phyloP scores from a whole-genome alignment of 2,329 filamentous ascomycete genomes.

The Fusarium sacchari region DNA sequence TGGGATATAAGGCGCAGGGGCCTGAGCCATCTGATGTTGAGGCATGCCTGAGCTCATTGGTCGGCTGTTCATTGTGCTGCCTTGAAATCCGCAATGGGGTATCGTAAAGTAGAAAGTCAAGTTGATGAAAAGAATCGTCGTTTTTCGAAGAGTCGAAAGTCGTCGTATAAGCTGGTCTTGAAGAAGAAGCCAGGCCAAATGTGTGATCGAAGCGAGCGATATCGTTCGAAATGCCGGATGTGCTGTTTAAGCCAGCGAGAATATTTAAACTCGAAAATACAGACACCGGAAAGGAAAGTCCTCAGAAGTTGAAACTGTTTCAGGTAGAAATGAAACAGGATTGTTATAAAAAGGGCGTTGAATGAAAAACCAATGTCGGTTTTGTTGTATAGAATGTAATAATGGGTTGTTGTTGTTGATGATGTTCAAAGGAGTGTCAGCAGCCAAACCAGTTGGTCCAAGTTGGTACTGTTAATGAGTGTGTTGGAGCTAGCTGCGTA shows the following conservation, averaged over 20 bases:
- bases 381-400: constrained; percentile 20
- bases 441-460: constrained; percentile 68
- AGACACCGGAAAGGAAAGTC: constrained; percentile 31
- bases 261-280: constrained; percentile 41
- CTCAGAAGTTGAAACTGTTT: constrained; percentile 14
- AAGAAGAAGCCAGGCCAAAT: constrained; percentile 5
- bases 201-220: constrained; percentile 29
- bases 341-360: constrained; percentile 6
- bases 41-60: constrained; percentile 54
- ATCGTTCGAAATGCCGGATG: constrained; percentile 35
- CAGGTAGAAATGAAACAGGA: constrained; percentile 10
- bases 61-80: constrained; percentile 34
- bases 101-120: constrained; percentile 27
- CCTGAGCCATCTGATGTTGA: constrained; percentile 59
- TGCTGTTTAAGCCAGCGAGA: constrained; percentile 41
- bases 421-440: constrained; percentile 60
- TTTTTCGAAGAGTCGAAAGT: constrained; percentile 29
- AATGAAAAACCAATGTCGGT: constrained; percentile 26
- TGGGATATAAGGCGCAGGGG: constrained; percentile 58
- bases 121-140: constrained; percentile 26
- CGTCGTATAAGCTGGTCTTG: constrained; percentile 29
- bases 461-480: constrained; percentile 47
- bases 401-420: constrained; percentile 9
- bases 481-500: constrained; percentile 46
- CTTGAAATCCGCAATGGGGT: constrained; percentile 36